Conservation (phyloP, 345 rosid species). For the Diplotaxis tenuifolia region DNA sequence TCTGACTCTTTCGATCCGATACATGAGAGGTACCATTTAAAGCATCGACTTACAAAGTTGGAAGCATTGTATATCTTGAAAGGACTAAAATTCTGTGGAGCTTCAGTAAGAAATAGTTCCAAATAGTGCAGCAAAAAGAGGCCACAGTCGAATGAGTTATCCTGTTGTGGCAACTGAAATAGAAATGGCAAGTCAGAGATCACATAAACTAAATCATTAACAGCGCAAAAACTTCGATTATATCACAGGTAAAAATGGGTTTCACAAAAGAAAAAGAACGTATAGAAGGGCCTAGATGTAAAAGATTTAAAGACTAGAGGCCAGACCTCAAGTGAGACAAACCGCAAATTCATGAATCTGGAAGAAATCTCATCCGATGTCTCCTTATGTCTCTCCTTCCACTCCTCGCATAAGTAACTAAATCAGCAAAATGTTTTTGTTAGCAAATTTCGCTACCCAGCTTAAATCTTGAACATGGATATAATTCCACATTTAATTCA, state of each 20-base stretch:
- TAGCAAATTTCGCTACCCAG: conserved; percentile 20
- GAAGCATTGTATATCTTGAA: conserved; percentile 62
- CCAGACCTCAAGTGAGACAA: conserved; percentile 88
- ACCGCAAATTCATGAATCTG: conserved; percentile 81
- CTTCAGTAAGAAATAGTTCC: conserved; percentile 84
- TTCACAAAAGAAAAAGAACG: neutral
- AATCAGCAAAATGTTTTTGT: conserved; percentile 19
- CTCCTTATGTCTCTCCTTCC: conserved; percentile 83
- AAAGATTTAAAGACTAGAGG: conserved; percentile 15
- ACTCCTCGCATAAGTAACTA: conserved; percentile 93
- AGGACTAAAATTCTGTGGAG: conserved; percentile 73
- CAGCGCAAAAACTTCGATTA: conserved; percentile 2
- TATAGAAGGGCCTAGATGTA: neutral
- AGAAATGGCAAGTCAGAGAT: conserved; percentile 34
- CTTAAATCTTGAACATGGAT: neutral
- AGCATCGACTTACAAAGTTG: conserved; percentile 68
- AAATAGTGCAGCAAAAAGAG: conserved; percentile 91
- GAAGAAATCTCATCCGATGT: conserved; percentile 61
- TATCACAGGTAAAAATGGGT: neutral
- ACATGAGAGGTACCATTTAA: conserved; percentile 7
- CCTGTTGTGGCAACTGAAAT: conserved; percentile 94
- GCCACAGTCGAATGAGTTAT: conserved; percentile 93
- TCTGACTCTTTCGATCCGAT: conserved; percentile 4
- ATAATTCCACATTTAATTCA: neutral
- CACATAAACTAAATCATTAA: conserved; percentile 27